phyloP scores from a whole-genome alignment of 2,329 filamentous ascomycete genomes.

The Paramyrothecium roridum region DNA sequence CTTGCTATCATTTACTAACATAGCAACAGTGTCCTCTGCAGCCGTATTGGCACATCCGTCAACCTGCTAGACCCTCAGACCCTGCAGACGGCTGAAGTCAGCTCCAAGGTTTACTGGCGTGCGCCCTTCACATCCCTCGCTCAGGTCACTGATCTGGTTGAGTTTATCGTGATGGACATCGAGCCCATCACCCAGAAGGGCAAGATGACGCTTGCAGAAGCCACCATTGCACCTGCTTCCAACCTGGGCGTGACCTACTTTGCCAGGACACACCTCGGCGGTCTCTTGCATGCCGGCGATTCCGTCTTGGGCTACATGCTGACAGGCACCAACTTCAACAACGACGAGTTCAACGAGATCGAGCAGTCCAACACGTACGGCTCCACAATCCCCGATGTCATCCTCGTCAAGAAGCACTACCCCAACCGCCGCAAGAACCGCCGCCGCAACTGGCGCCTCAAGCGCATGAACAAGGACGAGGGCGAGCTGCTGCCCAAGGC shows the following conservation, averaged over 20 bases:
- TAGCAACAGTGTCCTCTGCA: constrained; percentile 60
- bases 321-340: constrained; percentile 89
- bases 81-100: constrained; percentile 85
- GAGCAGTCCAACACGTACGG: constrained; percentile 74
- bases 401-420: constrained; percentile 97
- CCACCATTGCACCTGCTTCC: constrained; percentile 79
- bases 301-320: constrained; percentile 94
- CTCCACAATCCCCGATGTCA: constrained; percentile 81
- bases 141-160: constrained; percentile 79
- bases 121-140: constrained; percentile 80
- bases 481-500: constrained; percentile 83
- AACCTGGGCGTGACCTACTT: constrained; percentile 88
- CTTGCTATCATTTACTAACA: not conserved
- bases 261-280: constrained; percentile 84
- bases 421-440: constrained; percentile 76
- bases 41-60: constrained; percentile 83
- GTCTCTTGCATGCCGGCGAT: constrained; percentile 82
- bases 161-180: constrained; percentile 94
- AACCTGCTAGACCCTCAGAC: constrained; percentile 89
- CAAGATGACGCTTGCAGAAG: constrained; percentile 81
- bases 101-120: constrained; percentile 83
- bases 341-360: constrained; percentile 76
- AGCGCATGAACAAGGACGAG: constrained; percentile 88
- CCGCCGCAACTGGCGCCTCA: constrained; percentile 88
- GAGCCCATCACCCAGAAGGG: constrained; percentile 75